phyloP scores from a whole-genome alignment of 1,284 basidiomycete genomes.

The Moesziomyces sp. region DNA sequence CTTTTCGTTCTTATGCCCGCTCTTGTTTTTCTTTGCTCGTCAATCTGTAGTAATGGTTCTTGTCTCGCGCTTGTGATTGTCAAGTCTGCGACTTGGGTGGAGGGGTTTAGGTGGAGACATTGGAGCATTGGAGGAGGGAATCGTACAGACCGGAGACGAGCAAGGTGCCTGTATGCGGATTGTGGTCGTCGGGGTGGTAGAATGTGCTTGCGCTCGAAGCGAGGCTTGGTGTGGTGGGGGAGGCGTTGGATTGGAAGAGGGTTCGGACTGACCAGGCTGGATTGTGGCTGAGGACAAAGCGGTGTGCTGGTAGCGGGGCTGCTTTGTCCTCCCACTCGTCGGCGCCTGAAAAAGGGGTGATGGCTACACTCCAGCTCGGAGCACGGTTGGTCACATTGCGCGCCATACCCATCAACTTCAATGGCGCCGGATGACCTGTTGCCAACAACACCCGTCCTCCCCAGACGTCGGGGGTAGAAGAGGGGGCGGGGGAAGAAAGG shows the following conservation, averaged over 20 bases:
- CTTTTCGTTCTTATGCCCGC: not conserved
- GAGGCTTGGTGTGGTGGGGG: not conserved
- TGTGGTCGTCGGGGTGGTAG: conserved; percentile 1
- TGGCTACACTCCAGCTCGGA: conserved; percentile 23
- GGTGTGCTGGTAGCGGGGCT: conserved; percentile 17
- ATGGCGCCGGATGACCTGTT: conserved; percentile 76
- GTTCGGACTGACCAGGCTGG: conserved; percentile 5
- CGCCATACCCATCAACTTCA: conserved; percentile 71
- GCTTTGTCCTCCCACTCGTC: conserved; percentile 7
- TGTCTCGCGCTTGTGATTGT: too few species aligned
- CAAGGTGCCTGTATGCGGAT: conserved; percentile 4
- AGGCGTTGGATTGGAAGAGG: conserved; percentile 16
- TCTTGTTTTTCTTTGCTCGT: not conserved
- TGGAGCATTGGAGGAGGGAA: conserved; percentile 10
- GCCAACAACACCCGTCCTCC: conserved; percentile 71
- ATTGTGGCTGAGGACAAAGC: conserved; percentile 15
- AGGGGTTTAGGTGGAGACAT: conserved; percentile 15
- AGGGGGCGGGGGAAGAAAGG: conserved; percentile 67
- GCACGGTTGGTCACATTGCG: conserved; percentile 64
- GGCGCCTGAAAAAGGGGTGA: conserved; percentile 1
- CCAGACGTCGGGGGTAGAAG: not conserved
- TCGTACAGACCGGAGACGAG: conserved; percentile 34
- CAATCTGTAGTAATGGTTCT: not conserved
- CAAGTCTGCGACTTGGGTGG: not conserved
- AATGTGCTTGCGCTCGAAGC: conserved; percentile 12